Percentiles rank a stretch among this genome's conserved stretches.
Conservation (phyloP, 345 rosid species). For the Bruguiera sexangula region DNA sequence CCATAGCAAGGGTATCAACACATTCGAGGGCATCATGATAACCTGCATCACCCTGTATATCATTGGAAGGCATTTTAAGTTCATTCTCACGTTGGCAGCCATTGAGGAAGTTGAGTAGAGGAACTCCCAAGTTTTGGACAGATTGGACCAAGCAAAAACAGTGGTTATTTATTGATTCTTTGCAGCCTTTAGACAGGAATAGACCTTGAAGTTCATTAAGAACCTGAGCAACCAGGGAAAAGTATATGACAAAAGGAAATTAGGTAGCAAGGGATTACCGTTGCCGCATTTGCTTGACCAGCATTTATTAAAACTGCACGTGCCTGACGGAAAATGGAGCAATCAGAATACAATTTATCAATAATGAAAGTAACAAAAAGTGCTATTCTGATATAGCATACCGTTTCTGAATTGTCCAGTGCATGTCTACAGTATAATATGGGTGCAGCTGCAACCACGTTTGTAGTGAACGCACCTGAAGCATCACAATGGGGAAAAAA, state of each 20-base stretch:
- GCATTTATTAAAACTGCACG: conserved; percentile 94
- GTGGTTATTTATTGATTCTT: background rate
- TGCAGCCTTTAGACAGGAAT: background rate
- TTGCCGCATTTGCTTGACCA: conserved; percentile 99
- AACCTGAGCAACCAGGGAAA: background rate
- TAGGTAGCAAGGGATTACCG: conserved; percentile 47
- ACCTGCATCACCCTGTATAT: conserved; percentile 87
- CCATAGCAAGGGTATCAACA: conserved; percentile 62
- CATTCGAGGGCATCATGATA: conserved; percentile 80
- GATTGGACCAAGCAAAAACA: background rate
- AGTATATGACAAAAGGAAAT: background rate
- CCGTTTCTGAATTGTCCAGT: conserved; percentile 50
- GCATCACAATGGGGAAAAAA: background rate
- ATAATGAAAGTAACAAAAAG: background rate
- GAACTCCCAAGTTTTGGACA: conserved; percentile 7
- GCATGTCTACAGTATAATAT: conserved; percentile 70
- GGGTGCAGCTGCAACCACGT: conserved; percentile 94
- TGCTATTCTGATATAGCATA: conserved; percentile 18
- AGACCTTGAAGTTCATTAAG: background rate
- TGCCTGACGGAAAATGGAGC: conserved; percentile 45
- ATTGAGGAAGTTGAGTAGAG: background rate
- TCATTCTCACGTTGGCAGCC: background rate
- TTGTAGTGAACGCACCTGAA: conserved; percentile 79
- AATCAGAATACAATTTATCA: background rate
- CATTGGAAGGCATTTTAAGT: conserved; percentile 12